Conservation (phyloP, 129 eudicot species). For the Calendula officinalis region DNA sequence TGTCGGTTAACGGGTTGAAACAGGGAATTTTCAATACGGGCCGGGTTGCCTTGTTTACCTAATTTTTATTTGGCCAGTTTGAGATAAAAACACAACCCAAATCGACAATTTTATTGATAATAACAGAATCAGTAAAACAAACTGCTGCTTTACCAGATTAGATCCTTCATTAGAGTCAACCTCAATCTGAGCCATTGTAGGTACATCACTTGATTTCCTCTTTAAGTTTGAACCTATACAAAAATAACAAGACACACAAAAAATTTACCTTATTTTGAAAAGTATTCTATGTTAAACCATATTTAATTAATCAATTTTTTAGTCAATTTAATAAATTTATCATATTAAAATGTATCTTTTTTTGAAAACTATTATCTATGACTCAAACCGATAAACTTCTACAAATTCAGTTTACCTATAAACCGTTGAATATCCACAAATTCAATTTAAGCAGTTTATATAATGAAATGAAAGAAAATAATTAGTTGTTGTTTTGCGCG, state of each 20-base stretch:
- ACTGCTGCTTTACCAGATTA: slow-evolving; percentile 15
- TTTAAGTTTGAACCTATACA: slow-evolving; percentile 37
- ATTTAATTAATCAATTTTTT: too few species aligned
- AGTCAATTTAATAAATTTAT: too few species aligned
- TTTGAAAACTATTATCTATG: too few species aligned
- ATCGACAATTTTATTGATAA: neutral
- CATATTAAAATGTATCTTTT: too few species aligned
- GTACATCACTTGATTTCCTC: slow-evolving; percentile 41
- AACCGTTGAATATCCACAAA: too few species aligned
- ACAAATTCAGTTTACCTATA: too few species aligned
- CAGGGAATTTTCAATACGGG: neutral
- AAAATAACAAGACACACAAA: neutral
- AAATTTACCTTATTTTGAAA: neutral
- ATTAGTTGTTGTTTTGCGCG: too few species aligned
- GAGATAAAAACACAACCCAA: neutral
- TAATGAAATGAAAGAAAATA: too few species aligned
- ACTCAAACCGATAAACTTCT: too few species aligned
- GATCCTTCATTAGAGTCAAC: slow-evolving; percentile 16
- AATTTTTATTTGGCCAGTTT: neutral
- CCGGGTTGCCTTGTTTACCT: neutral
- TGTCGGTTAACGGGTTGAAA: neutral
- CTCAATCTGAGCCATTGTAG: slow-evolving; percentile 6
- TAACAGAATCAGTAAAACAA: neutral
- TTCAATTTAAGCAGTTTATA: too few species aligned
- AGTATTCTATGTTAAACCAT: too few species aligned